Percentiles rank a stretch among this genome's conserved stretches.
phyloP scores from a whole-genome alignment of 2,329 filamentous ascomycete species.

The Pseudogymnoascus sp. region DNA sequence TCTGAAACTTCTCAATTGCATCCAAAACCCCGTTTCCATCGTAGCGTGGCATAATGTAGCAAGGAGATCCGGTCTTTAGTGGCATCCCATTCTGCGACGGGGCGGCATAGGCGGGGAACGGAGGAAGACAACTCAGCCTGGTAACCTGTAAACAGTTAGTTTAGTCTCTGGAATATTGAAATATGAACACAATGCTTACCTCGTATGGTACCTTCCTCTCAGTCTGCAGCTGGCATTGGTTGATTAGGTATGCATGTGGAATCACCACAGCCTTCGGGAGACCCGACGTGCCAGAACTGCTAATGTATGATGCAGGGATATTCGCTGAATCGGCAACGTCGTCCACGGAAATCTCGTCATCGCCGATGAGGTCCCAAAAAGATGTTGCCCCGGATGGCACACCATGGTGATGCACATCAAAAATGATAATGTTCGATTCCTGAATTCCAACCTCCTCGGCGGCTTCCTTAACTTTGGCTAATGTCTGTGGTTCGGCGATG shows the following conservation, averaged over 20 bases:
- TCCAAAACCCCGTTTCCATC: slow-evolving; percentile 64
- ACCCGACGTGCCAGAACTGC: slow-evolving; percentile 50
- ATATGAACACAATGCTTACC: slow-evolving; percentile 34
- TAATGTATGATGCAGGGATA: slow-evolving; percentile 35
- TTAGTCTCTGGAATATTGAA: slow-evolving; percentile 45
- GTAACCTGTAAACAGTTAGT: slow-evolving; percentile 26
- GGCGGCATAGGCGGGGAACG: slow-evolving; percentile 60
- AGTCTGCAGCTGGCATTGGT: slow-evolving; percentile 38
- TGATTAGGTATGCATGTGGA: slow-evolving; percentile 29
- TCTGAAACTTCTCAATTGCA: slow-evolving; percentile 56
- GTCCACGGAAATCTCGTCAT: not conserved
- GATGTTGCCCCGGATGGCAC: not conserved
- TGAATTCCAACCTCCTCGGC: slow-evolving; percentile 23
- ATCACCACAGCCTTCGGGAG: slow-evolving; percentile 33
- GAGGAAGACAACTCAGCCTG: slow-evolving; percentile 44
- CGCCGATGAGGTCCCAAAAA: not conserved
- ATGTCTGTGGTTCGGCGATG: slow-evolving; percentile 21
- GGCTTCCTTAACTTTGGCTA: slow-evolving; percentile 17
- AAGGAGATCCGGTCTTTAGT: slow-evolving; percentile 54
- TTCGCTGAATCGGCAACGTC: slow-evolving; percentile 23
- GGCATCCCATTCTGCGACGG: slow-evolving; percentile 67
- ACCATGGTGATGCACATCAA: not conserved
- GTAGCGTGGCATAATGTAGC: slow-evolving; percentile 73
- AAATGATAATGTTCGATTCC: slow-evolving; percentile 19
- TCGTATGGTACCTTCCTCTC: slow-evolving; percentile 42